phyloP scores from a whole-genome alignment of 2,329 filamentous ascomycete genomes.

The Metarhizium anisopliae region DNA sequence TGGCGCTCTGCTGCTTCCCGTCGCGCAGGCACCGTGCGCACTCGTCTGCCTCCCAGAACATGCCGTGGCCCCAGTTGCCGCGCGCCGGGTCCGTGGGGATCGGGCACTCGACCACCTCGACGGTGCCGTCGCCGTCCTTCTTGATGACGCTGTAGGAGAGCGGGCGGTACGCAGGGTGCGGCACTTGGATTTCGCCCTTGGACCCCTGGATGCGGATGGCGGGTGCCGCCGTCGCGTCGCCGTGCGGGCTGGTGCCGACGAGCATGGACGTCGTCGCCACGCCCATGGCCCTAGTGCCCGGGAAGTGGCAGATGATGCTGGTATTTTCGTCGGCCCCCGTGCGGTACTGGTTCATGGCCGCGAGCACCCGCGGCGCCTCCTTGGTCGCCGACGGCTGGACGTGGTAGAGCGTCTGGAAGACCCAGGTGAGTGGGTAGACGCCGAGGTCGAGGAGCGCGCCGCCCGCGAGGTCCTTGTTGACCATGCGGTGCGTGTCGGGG shows the following conservation, averaged over 20 bases:
- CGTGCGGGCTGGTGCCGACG: constrained; percentile 52
- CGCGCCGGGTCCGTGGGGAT: constrained; percentile 41
- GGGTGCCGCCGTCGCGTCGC: constrained; percentile 49
- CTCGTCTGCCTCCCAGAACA: constrained; percentile 86
- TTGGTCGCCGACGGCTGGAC: constrained; percentile 60
- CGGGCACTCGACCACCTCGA: constrained; percentile 43
- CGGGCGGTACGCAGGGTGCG: constrained; percentile 62
- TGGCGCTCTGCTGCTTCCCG: constrained; percentile 65
- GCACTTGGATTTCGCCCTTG: constrained; percentile 74
- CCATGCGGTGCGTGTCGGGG: constrained; percentile 60
- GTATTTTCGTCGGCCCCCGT: constrained; percentile 72
- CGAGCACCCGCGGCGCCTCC: constrained; percentile 57
- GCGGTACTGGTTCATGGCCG: constrained; percentile 62
- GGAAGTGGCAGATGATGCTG: constrained; percentile 71
- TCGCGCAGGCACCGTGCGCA: constrained; percentile 66
- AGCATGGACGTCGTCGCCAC: constrained; percentile 61
- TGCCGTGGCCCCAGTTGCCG: constrained; percentile 58
- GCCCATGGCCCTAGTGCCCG: constrained; percentile 57
- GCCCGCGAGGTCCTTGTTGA: constrained; percentile 75
- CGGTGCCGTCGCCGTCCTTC: constrained; percentile 34
- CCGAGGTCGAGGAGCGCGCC: constrained; percentile 78
- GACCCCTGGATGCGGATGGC: constrained; percentile 73
- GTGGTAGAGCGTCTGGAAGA: constrained; percentile 83
- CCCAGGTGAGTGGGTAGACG: constrained; percentile 83
- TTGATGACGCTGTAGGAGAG: constrained; percentile 55